Evolutionary conservation across 345 rosid species (phyloP).

Genomic region (Hibiscus mutabilis): DNA sequence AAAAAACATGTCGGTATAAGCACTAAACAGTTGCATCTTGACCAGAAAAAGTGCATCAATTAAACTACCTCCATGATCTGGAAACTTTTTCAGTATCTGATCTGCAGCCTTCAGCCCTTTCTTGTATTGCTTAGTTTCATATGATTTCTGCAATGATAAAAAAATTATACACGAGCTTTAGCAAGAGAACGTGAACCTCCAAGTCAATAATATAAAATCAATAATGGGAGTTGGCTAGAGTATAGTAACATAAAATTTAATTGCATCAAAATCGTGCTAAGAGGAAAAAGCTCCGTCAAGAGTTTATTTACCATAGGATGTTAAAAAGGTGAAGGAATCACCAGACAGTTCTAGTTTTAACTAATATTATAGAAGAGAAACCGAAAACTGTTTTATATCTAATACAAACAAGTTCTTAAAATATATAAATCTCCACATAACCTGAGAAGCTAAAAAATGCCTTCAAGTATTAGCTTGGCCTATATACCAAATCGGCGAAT

Average conservation of each 20-base stretch:
- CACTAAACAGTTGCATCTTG: background rate
- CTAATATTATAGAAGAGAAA: background rate
- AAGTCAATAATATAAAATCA: background rate
- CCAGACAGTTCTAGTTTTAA: background rate
- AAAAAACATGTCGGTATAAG: background rate
- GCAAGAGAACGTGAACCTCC: background rate
- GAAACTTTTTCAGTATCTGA: conserved; percentile 90
- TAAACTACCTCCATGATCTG: conserved; percentile 94
- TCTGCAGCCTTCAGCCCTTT: conserved; percentile 99
- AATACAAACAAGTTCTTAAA: background rate
- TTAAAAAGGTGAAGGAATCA: background rate
- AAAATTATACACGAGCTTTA: conserved; percentile 2
- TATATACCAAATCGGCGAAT: background rate
- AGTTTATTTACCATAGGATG: background rate
- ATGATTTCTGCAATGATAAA: conserved; percentile 70
- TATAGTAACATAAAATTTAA: background rate
- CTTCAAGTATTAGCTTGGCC: background rate
- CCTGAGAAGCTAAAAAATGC: background rate
- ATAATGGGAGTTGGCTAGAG: background rate
- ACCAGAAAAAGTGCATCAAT: background rate
- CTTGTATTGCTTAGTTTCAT: conserved; percentile 97
- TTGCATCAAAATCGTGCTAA: background rate
- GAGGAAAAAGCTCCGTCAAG: background rate
- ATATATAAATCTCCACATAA: background rate
- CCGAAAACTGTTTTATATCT: background rate